Evolutionary conservation across 2,329 filamentous ascomycete species (phyloP).

Genomic region (Trichoderma afroharzianum): DNA sequence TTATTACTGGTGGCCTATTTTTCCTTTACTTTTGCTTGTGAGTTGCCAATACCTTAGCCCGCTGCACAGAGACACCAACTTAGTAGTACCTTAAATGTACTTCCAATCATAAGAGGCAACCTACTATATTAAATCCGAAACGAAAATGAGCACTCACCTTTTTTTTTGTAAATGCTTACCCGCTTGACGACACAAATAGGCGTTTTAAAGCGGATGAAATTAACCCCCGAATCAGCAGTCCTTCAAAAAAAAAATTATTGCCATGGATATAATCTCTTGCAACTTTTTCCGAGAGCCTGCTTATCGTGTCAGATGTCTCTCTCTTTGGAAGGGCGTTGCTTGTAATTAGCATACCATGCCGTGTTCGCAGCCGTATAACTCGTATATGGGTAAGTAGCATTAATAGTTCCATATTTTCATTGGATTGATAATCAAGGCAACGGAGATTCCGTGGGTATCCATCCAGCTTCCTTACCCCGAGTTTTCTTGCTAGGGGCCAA

Average conservation of each 20-base stretch:
- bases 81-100: too few species aligned
- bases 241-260: not conserved
- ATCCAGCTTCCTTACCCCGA: not conserved
- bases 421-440: not conserved
- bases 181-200: not conserved
- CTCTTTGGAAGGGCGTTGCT: not conserved
- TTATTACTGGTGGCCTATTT: too few species aligned
- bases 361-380: not conserved
- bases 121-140: not conserved
- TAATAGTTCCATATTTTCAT: not conserved
- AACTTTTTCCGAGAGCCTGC: not conserved
- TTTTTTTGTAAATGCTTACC: not conserved
- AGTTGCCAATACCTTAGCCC: too few species aligned
- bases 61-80: too few species aligned
- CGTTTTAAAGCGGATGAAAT: not conserved
- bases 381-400: not conserved
- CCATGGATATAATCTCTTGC: not conserved
- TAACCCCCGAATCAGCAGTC: not conserved
- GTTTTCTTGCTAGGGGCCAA: not conserved
- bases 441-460: conserved; percentile 8
- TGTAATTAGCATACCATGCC: too few species aligned
- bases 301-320: not conserved
- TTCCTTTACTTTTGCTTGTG: too few species aligned
- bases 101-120: too few species aligned
- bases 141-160: not conserved